Base-by-base conservation (phyloP, 2,329 filamentous ascomycete genomes). In the Colletotrichum euphorbiae region DNA sequence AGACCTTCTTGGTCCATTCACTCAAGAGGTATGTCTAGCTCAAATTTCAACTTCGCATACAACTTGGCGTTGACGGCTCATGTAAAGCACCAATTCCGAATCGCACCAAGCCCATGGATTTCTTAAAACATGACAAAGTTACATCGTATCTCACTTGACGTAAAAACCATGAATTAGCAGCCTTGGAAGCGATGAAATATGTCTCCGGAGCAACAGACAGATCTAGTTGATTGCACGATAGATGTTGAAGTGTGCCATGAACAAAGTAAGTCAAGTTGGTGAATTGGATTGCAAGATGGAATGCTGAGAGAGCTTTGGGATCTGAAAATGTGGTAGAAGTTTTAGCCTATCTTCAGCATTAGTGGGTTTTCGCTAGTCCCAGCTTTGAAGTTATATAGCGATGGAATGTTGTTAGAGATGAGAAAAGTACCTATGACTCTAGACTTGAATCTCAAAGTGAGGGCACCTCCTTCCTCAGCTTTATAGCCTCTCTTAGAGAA, bases 351-450 rank as follows among this genome's bases (percentile, higher is more conserved):
- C 7, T 75, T 74, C 0, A 85, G 82, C 55, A 89, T 83, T 1
- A 79, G 74, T 0, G 86, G 84, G 66, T 89, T 89, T 75, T 89
- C 87, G 2, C 86, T 86, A 0, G 87, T 89, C 0, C 85, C 87
- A 2, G 80, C 75, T 73, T 89, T 87, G 55, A 88, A 89, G 64
- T 80, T 85, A 73, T 87, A 82, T 1, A 84, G 83, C 0, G 82
- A 84, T 0, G 84, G 81, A 0, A 81, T 79, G 7, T 81, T 80
- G 73, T 90, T 87, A 11, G 81, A 84, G 3, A 89, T 72, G 3
- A 90, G 65, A 71, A 89, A 89, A 0, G 85, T 87, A 0, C 86
- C 87, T 0, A 89, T 85, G 2, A 82, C 79, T 0, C 87, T 87
- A 2, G 80, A 84, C 1, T 78, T 78, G 72, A 89, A 90, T 0